Base-by-base conservation (phyloP, 2,329 filamentous ascomycete species). In the Ophidiomyces ophidiicola region DNA sequence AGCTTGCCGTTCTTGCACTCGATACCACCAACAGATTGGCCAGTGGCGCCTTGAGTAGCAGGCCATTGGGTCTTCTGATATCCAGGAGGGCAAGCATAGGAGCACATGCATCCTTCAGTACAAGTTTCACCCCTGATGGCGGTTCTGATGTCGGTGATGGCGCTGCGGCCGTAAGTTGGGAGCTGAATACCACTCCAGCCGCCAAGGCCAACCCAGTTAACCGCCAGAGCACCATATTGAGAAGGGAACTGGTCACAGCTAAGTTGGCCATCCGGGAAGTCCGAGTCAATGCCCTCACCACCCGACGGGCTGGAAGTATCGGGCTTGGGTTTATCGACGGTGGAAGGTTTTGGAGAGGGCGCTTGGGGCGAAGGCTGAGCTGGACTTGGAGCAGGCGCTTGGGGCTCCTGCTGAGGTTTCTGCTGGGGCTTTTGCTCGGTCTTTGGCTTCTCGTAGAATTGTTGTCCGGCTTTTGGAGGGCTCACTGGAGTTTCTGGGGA, bases 41-140 rank as follows among this genome's bases (percentile, higher is more conserved):
- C 79, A 36, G 76, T 84, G 25, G 68, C 55, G 41, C 88, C 90
- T 67, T 96, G 90, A 23, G 72, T 69, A 1, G 56, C 50, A 32
- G 90, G 85, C 81, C 86, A 96, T 58, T 96, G 88, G 2, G 80
- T 73, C 74, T 94, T 94, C 61, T 90, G 78, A 63, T 90, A 93
- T 32, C 88, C 88, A 19, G 78, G 64, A n/a, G 84, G 82, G 69
- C 90, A 98, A 41, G 84, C 78, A 55, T 96, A 96, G 1, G 87
- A 93, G 71, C 88, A 94, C 70, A 87, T 86, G 43, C 69, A 64
- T 34, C 76, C 78, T 6, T 68, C 52, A 6, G 53, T 58, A 64
- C 84, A 88, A 44, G 61, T 61, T 11, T 74, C 62, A 11, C 79
- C 81, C 12, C 65, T 65, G 32, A 78, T 61, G 18, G 71, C 76